Percentiles rank a stretch among this genome's conserved stretches.
Conservation (phyloP, 2,329 filamentous ascomycete genomes). For the Lachnellula subtilissima region DNA sequence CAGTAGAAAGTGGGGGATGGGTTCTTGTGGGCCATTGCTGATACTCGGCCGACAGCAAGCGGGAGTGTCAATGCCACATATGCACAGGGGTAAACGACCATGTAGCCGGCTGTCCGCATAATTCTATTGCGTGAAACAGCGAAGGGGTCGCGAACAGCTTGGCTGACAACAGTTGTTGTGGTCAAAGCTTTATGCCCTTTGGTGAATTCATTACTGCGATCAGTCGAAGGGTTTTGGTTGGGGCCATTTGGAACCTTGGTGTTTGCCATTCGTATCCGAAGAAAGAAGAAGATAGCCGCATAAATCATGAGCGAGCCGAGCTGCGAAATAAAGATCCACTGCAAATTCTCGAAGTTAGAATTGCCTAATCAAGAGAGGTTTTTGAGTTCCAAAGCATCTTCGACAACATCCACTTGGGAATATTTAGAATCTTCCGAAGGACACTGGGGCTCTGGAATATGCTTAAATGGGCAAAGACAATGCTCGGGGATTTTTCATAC, state of each 20-base stretch:
- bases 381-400: no score
- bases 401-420: no score
- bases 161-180: slow-evolving; percentile 8
- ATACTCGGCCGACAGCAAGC: slow-evolving; percentile 46
- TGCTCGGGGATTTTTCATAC: slow-evolving; percentile 39
- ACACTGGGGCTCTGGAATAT: no score
- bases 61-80: slow-evolving; percentile 48
- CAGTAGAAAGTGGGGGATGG: slow-evolving; percentile 15
- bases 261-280: slow-evolving; percentile 20
- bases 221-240: not conserved
- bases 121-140: slow-evolving; percentile 16
- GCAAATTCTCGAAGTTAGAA: no score
- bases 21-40: slow-evolving; percentile 37
- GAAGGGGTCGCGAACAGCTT: slow-evolving; percentile 13
- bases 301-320: slow-evolving; percentile 49
- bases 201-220: not conserved
- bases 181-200: slow-evolving; percentile 9
- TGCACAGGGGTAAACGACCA: slow-evolving; percentile 47
- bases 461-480: slow-evolving; percentile 47
- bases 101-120: slow-evolving; percentile 41
- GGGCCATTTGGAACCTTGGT: not conserved
- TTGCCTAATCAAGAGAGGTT: no score
- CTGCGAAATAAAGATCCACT: slow-evolving; percentile 35
- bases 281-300: slow-evolving; percentile 32
- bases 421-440: no score